Evolutionary conservation across 2,329 filamentous ascomycete species (phyloP).

Genomic region (Botrytis fabae): DNA sequence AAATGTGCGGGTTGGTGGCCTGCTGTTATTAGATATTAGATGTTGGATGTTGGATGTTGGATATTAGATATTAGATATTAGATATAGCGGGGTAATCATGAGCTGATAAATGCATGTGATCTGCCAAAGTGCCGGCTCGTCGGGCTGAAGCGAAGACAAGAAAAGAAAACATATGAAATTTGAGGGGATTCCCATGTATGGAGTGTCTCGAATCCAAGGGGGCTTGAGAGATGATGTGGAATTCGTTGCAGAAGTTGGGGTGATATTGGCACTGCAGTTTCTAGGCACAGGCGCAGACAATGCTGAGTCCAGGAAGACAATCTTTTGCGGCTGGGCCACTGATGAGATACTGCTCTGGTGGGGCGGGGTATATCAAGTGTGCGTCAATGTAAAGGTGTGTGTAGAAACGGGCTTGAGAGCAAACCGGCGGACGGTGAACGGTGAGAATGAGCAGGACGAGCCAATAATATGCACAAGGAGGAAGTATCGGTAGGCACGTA

Average conservation of each 20-base stretch:
- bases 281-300: background rate
- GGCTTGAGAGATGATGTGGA: background rate
- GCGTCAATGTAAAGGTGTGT: background rate
- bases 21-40: background rate
- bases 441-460: background rate
- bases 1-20: conserved; percentile 7
- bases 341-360: conserved; percentile 2
- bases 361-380: conserved; percentile 10
- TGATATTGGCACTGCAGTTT: background rate
- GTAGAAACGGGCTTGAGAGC: background rate
- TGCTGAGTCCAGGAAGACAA: background rate
- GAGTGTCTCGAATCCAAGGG: background rate
- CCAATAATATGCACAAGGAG: background rate
- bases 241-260: background rate
- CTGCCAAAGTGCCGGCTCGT: background rate
- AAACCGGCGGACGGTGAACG: background rate
- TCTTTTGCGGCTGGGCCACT: conserved; percentile 4
- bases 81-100: conserved; percentile 13
- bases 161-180: background rate
- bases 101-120: conserved; percentile 15
- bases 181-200: background rate
- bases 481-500: background rate
- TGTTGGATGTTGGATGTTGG: background rate
- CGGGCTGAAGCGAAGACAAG: conserved; percentile 1
- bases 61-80: background rate